A percentile compares a stretch with the other conserved stretches of the same genome.
These are phyloP conservation scores for Flaveria floridana DNA, from an alignment of 140 eudicot genomes.

Conservation along the genomic window DNA sequence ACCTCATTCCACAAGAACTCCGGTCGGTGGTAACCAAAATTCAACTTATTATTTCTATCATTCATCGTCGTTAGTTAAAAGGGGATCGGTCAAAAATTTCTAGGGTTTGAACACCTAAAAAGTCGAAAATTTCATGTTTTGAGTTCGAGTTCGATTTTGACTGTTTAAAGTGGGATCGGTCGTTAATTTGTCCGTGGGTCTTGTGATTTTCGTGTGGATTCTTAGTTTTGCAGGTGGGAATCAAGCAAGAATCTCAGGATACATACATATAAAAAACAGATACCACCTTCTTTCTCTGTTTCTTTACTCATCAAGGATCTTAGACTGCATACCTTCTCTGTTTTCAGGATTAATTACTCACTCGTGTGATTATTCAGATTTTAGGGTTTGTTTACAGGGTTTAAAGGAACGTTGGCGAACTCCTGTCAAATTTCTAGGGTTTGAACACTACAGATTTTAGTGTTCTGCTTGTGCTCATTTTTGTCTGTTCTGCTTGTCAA, in stretches of 20 bases:
- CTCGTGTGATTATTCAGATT: no score
- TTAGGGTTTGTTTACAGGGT: no score
- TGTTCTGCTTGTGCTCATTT: no score
- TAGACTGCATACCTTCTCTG: no score
- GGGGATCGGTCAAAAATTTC: no score
- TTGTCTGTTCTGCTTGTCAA: no score
- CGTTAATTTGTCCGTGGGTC: slow-evolving; percentile 23
- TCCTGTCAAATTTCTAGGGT: no score
- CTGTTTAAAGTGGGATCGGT: slow-evolving; percentile 22
- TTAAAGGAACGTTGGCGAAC: no score
- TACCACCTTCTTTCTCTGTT: slow-evolving; percentile 14
- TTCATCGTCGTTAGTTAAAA: neutral
- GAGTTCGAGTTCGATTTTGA: slow-evolving; percentile 11
- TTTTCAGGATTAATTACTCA: no score
- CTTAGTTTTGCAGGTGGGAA: neutral
- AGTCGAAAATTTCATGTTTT: slow-evolving; percentile 10
- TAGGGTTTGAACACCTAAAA: slow-evolving; percentile 19
- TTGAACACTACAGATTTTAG: no score
- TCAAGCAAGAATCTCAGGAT: no score
- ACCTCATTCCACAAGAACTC: neutral
- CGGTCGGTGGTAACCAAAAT: neutral
- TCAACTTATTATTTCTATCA: neutral
- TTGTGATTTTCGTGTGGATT: neutral
- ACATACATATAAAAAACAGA: slow-evolving; percentile 10
- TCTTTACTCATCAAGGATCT: slow-evolving; percentile 35